Conservation (phyloP, 2,329 filamentous ascomycete species). For the Fusarium oligoseptatum region DNA sequence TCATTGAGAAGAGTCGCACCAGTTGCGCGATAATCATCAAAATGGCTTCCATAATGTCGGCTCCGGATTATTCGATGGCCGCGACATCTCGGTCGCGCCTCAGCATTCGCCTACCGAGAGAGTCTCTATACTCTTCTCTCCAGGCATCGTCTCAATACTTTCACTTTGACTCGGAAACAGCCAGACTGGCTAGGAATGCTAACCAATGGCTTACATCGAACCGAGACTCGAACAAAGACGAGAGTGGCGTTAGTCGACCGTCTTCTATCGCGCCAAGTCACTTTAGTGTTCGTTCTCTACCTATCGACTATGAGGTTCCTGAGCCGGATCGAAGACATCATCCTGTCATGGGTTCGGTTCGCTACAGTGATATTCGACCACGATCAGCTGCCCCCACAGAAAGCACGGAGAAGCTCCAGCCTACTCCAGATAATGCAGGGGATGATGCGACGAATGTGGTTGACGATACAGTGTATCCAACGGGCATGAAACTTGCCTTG, state of each 20-base stretch:
- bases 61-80: slow-evolving; percentile 46
- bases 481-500: slow-evolving; percentile 46
- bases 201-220: slow-evolving; percentile 43
- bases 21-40: slow-evolving; percentile 11
- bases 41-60: slow-evolving; percentile 48
- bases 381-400: slow-evolving; percentile 36
- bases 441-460: not conserved
- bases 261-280: slow-evolving; percentile 41
- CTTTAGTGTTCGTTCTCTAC: slow-evolving; percentile 40
- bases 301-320: slow-evolving; percentile 28
- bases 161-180: slow-evolving; percentile 41
- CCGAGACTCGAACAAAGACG: slow-evolving; percentile 24
- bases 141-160: slow-evolving; percentile 44
- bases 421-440: not conserved
- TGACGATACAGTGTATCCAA: slow-evolving; percentile 40
- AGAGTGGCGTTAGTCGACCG: slow-evolving; percentile 41
- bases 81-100: slow-evolving; percentile 40
- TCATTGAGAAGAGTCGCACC: not conserved
- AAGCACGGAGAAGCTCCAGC: slow-evolving; percentile 48
- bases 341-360: slow-evolving; percentile 42
- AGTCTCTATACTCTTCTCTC: slow-evolving; percentile 43
- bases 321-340: slow-evolving; percentile 29
- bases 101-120: slow-evolving; percentile 44
- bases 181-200: slow-evolving; percentile 37
- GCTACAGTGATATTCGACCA: slow-evolving; percentile 38